Conservation (phyloP, 352 stramenopile species). For the Globisporangium middletonii region DNA sequence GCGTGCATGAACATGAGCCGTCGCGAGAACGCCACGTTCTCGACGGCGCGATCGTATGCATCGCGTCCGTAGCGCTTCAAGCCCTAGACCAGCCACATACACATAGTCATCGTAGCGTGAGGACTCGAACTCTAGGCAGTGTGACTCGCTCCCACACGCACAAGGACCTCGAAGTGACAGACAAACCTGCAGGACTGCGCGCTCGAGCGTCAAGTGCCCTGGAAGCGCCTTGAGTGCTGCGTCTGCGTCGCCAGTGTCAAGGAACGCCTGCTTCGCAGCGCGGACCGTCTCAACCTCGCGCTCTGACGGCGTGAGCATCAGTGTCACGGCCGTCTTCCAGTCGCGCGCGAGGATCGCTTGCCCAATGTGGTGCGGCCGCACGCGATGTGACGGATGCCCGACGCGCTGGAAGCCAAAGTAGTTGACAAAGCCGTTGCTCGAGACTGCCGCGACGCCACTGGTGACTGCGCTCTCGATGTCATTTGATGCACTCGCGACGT, state of each 20-base stretch:
- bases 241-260: constrained; percentile 41
- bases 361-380: constrained; percentile 67
- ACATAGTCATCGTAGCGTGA: background rate
- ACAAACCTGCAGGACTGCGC: constrained; percentile 44
- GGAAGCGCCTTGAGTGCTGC: constrained; percentile 52
- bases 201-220: constrained; percentile 34
- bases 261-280: constrained; percentile 39
- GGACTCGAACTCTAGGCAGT: background rate
- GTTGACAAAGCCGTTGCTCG: constrained; percentile 54
- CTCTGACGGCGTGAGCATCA: constrained; percentile 36
- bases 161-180: background rate
- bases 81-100: constrained; percentile 13
- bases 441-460: constrained; percentile 22
- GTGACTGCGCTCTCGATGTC: constrained; percentile 18
- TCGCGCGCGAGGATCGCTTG: constrained; percentile 56
- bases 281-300: constrained; percentile 26
- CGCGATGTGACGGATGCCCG: constrained; percentile 28
- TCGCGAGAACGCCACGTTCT: constrained; percentile 44
- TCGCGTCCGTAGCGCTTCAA: constrained; percentile 52
- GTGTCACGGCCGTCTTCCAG: constrained; percentile 42
- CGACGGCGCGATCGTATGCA: constrained; percentile 49
- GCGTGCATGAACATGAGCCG: constrained; percentile 72
- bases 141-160: background rate
- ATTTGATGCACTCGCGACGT: constrained; percentile 16
- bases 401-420: constrained; percentile 84